Conservation (phyloP, 2,329 filamentous ascomycete genomes). For the Grosmannia serpens region DNA sequence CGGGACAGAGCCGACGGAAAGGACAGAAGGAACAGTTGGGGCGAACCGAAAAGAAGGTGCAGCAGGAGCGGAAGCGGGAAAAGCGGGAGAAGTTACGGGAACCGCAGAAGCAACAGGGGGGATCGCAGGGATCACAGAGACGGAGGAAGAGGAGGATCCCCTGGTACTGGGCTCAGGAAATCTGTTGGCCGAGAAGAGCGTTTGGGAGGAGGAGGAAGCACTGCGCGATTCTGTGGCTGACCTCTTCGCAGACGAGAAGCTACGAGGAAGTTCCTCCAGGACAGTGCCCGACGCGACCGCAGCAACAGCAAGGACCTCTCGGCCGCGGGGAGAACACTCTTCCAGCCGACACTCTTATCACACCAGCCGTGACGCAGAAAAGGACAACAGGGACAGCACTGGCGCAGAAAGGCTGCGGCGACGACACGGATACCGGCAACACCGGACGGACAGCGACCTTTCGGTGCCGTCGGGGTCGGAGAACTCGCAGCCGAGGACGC, state of each 20-base stretch:
- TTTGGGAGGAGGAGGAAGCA: conserved; percentile 24
- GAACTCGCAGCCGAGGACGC: conserved; percentile 24
- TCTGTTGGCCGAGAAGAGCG: conserved; percentile 15
- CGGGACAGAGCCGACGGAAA: background rate
- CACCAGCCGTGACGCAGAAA: conserved; percentile 20
- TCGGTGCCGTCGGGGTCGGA: conserved; percentile 21
- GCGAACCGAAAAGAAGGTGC: too few relatives aligned
- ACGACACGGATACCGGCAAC: conserved; percentile 19
- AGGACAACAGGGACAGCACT: conserved; percentile 10
- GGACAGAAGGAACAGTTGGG: background rate
- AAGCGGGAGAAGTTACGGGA: too few relatives aligned
- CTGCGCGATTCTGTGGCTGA: conserved; percentile 40
- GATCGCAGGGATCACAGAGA: background rate
- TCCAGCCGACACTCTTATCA: conserved; percentile 24
- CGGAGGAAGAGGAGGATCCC: conserved; percentile 5
- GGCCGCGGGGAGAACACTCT: conserved; percentile 29
- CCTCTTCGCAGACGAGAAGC: conserved; percentile 40
- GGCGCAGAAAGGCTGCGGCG: background rate
- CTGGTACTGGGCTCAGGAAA: conserved; percentile 4
- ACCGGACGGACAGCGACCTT: conserved; percentile 24
- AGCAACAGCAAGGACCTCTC: conserved; percentile 18
- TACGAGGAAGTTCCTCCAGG: conserved; percentile 19
- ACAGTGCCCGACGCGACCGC: conserved; percentile 1
- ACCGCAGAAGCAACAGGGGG: background rate
- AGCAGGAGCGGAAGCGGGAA: too few relatives aligned